A percentile compares a stretch with the other conserved stretches of the same genome.
These are phyloP conservation scores for Talinum fruticosum DNA, from an alignment of 148 eudicot species.

Conservation along the genomic window DNA sequence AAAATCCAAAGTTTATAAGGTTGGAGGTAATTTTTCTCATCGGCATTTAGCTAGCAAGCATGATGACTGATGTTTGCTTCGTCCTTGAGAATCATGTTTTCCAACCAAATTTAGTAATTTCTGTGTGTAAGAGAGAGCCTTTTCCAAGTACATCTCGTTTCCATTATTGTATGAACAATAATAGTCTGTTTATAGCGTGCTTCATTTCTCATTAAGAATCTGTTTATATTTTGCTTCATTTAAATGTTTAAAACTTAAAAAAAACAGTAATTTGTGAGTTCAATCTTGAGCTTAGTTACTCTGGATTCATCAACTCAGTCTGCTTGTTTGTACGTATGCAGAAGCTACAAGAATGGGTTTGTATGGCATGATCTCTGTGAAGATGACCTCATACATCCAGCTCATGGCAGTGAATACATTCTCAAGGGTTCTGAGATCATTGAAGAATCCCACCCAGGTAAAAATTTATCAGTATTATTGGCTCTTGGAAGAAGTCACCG, in stretches of 20 bases:
- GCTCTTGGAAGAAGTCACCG: neutral
- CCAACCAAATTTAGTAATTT: neutral
- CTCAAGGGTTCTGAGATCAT: constrained; percentile 93
- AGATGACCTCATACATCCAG: constrained; percentile 79
- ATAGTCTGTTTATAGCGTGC: neutral
- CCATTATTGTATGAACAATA: neutral
- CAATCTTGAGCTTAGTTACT: neutral
- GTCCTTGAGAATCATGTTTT: neutral
- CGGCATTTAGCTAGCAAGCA: neutral
- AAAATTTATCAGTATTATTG: neutral
- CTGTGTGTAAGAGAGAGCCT: too few relatives aligned
- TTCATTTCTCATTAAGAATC: neutral
- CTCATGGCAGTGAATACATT: constrained; percentile 81
- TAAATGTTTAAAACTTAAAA: neutral
- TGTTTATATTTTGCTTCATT: neutral
- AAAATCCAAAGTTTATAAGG: neutral
- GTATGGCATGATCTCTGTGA: constrained; percentile 97
- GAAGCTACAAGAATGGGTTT: constrained; percentile 93
- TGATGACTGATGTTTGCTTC: neutral
- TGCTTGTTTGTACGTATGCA: constrained; percentile 31
- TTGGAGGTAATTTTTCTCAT: neutral
- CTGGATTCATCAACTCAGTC: constrained; percentile 5
- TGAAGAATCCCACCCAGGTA: constrained; percentile 61
- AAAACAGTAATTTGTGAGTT: neutral
- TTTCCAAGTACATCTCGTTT: neutral